These are phyloP conservation scores for Aspergillus carbonarius DNA, from an alignment of 2,329 filamentous ascomycete species.

Conservation along the genomic window DNA sequence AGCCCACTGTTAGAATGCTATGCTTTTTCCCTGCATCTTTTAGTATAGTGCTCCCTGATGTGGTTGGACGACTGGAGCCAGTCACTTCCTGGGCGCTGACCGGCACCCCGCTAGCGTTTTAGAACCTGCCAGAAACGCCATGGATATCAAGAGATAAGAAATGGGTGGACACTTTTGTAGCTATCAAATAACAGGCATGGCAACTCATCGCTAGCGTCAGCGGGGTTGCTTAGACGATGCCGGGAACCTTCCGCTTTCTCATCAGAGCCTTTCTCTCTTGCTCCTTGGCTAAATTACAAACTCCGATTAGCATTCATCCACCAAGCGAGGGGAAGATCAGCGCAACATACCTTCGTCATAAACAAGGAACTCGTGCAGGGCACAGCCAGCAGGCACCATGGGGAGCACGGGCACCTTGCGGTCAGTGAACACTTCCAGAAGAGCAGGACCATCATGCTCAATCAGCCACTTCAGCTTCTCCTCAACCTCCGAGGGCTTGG, in stretches of 20 bases:
- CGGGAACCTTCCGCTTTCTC: conserved; percentile 55
- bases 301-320: conserved; percentile 11
- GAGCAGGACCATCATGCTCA: conserved; percentile 81
- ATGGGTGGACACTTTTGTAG: conserved; percentile 25
- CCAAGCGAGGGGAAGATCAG: background rate
- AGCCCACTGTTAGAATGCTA: background rate
- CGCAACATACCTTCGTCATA: conserved; percentile 70
- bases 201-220: conserved; percentile 23
- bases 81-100: conserved; percentile 8
- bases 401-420: conserved; percentile 80
- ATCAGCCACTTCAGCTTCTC: conserved; percentile 86
- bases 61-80: background rate
- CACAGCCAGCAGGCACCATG: conserved; percentile 89
- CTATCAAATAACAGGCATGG: conserved; percentile 20
- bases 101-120: conserved; percentile 32
- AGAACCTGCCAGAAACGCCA: conserved; percentile 41
- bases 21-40: background rate
- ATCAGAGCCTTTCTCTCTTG: conserved; percentile 66
- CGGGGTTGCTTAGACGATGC: conserved; percentile 19
- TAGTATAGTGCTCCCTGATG: background rate
- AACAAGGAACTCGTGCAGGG: conserved; percentile 87
- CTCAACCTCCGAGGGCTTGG: conserved; percentile 73
- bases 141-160: conserved; percentile 43
- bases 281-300: conserved; percentile 58
- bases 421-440: conserved; percentile 90